Base-by-base conservation (phyloP, 2,329 filamentous ascomycete genomes). In the Tolypocladium amazonense region DNA sequence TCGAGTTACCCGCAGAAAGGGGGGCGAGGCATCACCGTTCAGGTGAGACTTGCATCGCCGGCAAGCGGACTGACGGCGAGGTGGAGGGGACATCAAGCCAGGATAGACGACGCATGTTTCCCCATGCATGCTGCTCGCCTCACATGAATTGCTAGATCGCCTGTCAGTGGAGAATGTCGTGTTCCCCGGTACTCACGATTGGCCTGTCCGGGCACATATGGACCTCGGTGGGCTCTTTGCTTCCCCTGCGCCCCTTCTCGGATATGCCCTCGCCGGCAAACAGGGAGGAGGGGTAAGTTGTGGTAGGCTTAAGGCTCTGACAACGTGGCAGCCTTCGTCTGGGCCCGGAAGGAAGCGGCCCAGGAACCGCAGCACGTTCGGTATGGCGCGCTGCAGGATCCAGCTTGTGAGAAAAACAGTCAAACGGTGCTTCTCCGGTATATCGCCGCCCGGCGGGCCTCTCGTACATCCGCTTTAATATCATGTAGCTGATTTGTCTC, bases 121-220 rank as follows among this genome's bases (percentile, higher is more conserved):
- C 63, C 65, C 67, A 63, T 72, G 69, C 70, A 72, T 72, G 62
- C 59, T 62, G 66, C 61, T 60, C 64, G 60, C 62, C 70, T 72
- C 70, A 72, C 70, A 72, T 72, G 70, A 72, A 71, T 69, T 56
- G 55, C 54, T 30, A 56, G 37, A 56, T 35, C 7, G 27, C 35
- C 38, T 58, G 23, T 30, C 45, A 30, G 35, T 53, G 43, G 54
- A 35, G 54, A 56, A 27, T 1, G 11, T 39, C 37, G 54, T 38
- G 23, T 25, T 38, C 25, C 27, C 41, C 30, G 43, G 14, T 23
- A 41, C 25, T 50, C 25, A 35, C 37, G 25, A 57, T 53, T 59
- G 55, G 58, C 45, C 37, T 47, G 20, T 25, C 14, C 30, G 45
- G 3, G 27, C 52, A 25, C 52, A 56, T 20, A 43, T 47, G 38